Conservation (phyloP, 129 eudicot genomes). For the carrot (Daucus carota) region DNA sequence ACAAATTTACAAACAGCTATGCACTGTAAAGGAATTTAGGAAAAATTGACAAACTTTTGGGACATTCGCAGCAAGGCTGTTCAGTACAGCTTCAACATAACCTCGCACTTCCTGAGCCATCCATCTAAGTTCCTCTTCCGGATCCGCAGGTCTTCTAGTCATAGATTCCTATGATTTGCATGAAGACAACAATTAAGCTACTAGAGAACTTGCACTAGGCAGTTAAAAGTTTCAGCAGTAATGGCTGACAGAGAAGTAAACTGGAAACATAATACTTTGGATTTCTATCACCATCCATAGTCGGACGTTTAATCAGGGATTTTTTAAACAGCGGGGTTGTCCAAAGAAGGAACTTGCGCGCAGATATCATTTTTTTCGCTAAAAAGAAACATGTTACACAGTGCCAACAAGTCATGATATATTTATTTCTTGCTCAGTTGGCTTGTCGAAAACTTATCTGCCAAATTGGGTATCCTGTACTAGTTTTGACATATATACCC, state of each 20-base stretch:
- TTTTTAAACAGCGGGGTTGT: not conserved
- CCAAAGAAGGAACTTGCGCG: not conserved
- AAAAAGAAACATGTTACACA: not conserved
- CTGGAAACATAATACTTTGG: not conserved
- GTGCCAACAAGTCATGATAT: not conserved
- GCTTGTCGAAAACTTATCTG: not conserved
- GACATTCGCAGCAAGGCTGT: slow-evolving; percentile 99
- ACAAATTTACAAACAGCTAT: not conserved
- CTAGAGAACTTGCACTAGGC: not conserved
- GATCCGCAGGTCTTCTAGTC: slow-evolving; percentile 93
- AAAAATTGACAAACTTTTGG: slow-evolving; percentile 56
- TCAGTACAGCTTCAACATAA: slow-evolving; percentile 96
- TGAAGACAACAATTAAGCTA: not conserved
- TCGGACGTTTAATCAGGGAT: not conserved
- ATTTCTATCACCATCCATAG: not conserved
- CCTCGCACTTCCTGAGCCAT: slow-evolving; percentile 99
- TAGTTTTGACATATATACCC: not conserved
- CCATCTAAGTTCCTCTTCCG: slow-evolving; percentile 99
- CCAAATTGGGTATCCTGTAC: not conserved
- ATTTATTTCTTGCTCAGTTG: not conserved
- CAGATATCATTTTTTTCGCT: not conserved
- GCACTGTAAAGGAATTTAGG: not conserved
- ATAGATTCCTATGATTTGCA: slow-evolving; percentile 59
- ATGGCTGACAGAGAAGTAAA: not conserved
- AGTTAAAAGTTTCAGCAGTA: not conserved